Percentiles rank a stretch among this genome's conserved stretches.
Conservation (phyloP, 495 filamentous ascomycete genomes). For the Thermothielavioides terrestris region DNA sequence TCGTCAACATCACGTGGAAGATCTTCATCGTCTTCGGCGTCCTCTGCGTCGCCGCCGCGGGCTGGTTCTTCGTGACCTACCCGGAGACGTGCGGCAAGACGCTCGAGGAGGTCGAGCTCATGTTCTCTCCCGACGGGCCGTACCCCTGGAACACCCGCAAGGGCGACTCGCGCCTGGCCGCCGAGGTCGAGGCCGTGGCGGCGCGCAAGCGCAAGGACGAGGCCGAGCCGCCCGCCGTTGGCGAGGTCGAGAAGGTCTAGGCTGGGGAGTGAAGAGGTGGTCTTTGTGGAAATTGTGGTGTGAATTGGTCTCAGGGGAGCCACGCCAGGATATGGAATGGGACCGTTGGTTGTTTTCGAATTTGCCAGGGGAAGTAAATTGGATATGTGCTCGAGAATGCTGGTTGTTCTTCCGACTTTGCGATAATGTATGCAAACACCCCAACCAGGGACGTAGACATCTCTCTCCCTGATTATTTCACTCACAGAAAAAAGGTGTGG, state of each 20-base stretch:
- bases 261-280: neutral
- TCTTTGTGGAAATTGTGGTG: neutral
- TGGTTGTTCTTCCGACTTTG: no score
- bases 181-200: slow-evolving; percentile 36
- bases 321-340: no score
- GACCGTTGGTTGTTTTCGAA: no score
- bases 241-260: slow-evolving; percentile 5
- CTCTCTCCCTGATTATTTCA: no score
- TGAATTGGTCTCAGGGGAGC: no score
- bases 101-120: slow-evolving; percentile 58
- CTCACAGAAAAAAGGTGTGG: no score
- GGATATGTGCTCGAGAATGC: no score
- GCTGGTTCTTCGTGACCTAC: slow-evolving; percentile 59
- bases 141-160: slow-evolving; percentile 53
- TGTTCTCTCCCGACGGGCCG: slow-evolving; percentile 50
- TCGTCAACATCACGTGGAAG: slow-evolving; percentile 65
- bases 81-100: slow-evolving; percentile 64
- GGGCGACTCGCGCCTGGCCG: slow-evolving; percentile 38
- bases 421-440: no score
- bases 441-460: no score
- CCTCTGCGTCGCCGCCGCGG: slow-evolving; percentile 53
- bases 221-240: neutral
- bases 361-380: no score
- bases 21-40: slow-evolving; percentile 68
- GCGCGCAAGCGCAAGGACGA: slow-evolving; percentile 14